phyloP scores from a whole-genome alignment of 495 filamentous ascomycete species.

The Neurospora hispaniola region DNA sequence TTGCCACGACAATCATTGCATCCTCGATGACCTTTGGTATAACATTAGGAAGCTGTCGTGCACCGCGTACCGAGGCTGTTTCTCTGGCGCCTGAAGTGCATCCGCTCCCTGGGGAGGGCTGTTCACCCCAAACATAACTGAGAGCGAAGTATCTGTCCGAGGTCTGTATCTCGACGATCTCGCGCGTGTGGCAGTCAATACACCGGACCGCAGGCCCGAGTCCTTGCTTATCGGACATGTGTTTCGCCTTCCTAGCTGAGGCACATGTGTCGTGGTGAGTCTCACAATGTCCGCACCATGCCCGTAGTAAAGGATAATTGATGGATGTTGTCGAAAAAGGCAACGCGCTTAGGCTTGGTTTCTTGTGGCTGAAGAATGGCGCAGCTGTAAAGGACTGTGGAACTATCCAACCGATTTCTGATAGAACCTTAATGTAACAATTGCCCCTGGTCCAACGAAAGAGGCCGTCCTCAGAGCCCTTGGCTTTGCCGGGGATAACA shows the following conservation, averaged over 20 bases:
- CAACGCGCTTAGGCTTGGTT: background rate
- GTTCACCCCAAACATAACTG: background rate
- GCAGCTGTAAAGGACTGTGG: background rate
- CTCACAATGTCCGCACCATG: background rate
- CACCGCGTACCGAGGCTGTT: rapidly evolving
- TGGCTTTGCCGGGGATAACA: no score
- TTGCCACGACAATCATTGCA: background rate
- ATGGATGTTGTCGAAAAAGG: background rate
- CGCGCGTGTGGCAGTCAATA: background rate
- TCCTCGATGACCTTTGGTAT: background rate
- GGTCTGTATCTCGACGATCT: background rate
- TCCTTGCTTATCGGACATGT: background rate
- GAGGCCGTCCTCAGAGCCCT: no score
- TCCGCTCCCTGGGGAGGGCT: no score
- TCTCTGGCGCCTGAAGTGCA: background rate
- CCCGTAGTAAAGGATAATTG: background rate
- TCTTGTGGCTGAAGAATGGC: background rate
- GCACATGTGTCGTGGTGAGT: background rate
- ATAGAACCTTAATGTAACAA: no score
- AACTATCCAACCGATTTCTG: no score
- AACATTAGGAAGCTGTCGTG: background rate
- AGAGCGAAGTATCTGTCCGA: background rate
- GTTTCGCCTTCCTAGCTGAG: no score
- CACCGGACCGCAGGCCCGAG: background rate
- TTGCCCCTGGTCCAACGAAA: no score